These are phyloP conservation scores for Nigrospora sphaerica DNA, from an alignment of 2,329 filamentous ascomycete species.

Conservation along the genomic window DNA sequence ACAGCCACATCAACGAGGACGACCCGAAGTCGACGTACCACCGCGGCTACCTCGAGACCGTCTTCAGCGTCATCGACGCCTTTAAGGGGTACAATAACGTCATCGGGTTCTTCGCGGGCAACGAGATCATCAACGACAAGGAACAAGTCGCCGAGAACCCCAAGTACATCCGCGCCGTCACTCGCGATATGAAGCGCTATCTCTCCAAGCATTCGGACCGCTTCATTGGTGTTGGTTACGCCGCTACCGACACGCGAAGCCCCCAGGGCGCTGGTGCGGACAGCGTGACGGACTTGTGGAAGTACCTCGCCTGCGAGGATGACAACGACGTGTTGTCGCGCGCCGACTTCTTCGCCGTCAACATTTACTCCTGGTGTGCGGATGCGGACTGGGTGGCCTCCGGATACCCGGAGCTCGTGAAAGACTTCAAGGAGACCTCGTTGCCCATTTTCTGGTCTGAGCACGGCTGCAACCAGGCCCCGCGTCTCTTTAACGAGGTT, in stretches of 20 bases:
- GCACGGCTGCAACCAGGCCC: conserved; percentile 62
- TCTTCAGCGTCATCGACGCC: conserved; percentile 55
- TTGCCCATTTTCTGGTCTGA: conserved; percentile 75
- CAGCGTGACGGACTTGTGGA: conserved; percentile 57
- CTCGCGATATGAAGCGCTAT: conserved; percentile 71
- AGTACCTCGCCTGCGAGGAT: conserved; percentile 60
- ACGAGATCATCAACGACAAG: conserved; percentile 66
- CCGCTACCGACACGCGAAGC: conserved; percentile 51
- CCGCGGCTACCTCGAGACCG: conserved; percentile 49
- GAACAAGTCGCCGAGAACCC: conserved; percentile 50
- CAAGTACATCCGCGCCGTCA: conserved; percentile 62
- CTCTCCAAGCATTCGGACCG: conserved; percentile 60
- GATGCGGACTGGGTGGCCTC: conserved; percentile 52
- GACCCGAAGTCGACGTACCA: conserved; percentile 51
- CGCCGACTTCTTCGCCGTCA: conserved; percentile 55
- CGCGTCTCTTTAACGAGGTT: conserved; percentile 68
- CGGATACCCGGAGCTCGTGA: conserved; percentile 52
- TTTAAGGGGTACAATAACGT: conserved; percentile 59
- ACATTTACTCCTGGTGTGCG: conserved; percentile 65
- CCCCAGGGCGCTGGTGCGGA: not conserved
- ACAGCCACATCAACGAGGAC: conserved; percentile 42
- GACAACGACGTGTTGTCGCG: conserved; percentile 48
- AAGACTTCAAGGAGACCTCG: conserved; percentile 54
- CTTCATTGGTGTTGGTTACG: conserved; percentile 67
- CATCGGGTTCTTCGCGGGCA: conserved; percentile 64